phyloP scores from a whole-genome alignment of 352 stramenopile genomes.

The Globisporangium polare region DNA sequence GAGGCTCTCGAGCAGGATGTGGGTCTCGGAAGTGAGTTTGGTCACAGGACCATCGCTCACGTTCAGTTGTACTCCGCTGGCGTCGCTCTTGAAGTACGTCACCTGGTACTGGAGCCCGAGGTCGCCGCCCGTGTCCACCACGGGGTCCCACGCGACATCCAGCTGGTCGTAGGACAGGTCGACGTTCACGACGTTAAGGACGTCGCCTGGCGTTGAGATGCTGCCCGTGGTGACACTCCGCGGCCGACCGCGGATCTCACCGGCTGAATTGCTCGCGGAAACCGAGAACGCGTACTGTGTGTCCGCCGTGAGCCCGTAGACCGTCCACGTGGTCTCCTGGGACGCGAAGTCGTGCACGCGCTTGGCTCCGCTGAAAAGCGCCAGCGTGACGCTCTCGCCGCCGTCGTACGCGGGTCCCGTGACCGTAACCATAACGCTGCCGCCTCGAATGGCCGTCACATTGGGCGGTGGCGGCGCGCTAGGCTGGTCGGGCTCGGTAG shows the following conservation, averaged over 20 bases:
- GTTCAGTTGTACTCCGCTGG: conserved; percentile 12
- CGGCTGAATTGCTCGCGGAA: conserved; percentile 30
- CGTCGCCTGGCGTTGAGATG: conserved; percentile 34
- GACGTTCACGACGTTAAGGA: conserved; percentile 21
- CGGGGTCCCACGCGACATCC: conserved; percentile 28
- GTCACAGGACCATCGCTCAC: not conserved
- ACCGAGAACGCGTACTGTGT: conserved; percentile 40
- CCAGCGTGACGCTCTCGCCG: conserved; percentile 30
- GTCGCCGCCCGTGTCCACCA: conserved; percentile 47
- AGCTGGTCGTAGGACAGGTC: conserved; percentile 35
- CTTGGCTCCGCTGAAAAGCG: conserved; percentile 23
- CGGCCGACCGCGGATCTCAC: conserved; percentile 21
- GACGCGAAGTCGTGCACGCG: conserved; percentile 21
- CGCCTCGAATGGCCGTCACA: conserved; percentile 21
- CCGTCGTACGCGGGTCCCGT: conserved; percentile 31
- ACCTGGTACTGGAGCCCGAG: conserved; percentile 34
- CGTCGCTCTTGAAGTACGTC: conserved; percentile 32
- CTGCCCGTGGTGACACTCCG: conserved; percentile 24
- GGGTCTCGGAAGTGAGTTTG: conserved; percentile 10
- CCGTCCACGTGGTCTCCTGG: conserved; percentile 16
- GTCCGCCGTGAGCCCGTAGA: conserved; percentile 31
- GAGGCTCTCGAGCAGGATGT: conserved; percentile 19
- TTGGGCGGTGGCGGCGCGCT: conserved; percentile 15
- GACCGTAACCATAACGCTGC: conserved; percentile 20
- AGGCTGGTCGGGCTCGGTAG: conserved; percentile 19